Conservation (phyloP, 1,139 yeast genomes). For the Protomyces macrosporus region DNA sequence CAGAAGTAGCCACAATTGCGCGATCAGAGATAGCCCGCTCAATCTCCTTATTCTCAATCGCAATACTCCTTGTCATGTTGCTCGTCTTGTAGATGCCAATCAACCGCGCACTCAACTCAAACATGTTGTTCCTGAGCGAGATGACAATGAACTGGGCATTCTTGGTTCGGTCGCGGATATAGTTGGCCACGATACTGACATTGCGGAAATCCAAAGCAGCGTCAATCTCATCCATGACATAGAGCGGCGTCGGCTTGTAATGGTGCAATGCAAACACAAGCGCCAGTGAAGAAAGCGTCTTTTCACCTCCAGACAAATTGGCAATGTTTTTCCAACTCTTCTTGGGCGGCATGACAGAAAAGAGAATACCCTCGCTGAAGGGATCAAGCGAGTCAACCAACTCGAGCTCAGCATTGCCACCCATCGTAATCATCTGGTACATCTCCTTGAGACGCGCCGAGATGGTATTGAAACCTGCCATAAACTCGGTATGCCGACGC, state of each 20-base stretch:
- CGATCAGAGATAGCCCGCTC: not conserved
- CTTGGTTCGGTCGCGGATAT: slow-evolving; percentile 89
- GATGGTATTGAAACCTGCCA: slow-evolving; percentile 84
- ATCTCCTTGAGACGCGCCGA: slow-evolving; percentile 87
- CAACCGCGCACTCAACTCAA: slow-evolving; percentile 86
- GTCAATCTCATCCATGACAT: slow-evolving; percentile 99
- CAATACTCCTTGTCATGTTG: slow-evolving; percentile 49
- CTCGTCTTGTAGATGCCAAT: slow-evolving; percentile 93
- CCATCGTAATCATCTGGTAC: slow-evolving; percentile 99
- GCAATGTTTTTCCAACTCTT: slow-evolving; percentile 96
- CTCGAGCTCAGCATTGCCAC: slow-evolving; percentile 97
- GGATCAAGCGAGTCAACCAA: slow-evolving; percentile 94
- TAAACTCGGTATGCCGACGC: slow-evolving; percentile 77
- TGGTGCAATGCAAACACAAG: slow-evolving; percentile 93
- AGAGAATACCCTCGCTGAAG: slow-evolving; percentile 93
- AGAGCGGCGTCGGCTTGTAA: slow-evolving; percentile 93
- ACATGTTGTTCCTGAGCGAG: slow-evolving; percentile 93
- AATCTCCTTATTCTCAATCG: slow-evolving; percentile 17
- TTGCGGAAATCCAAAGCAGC: slow-evolving; percentile 97
- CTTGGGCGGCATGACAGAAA: slow-evolving; percentile 99
- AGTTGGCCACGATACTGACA: slow-evolving; percentile 94
- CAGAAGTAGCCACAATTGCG: not conserved
- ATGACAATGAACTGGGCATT: slow-evolving; percentile 96
- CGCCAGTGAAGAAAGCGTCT: slow-evolving; percentile 90
- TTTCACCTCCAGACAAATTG: slow-evolving; percentile 95